Evolutionary conservation across 257 asterid species (phyloP), one percentile per base, ranked within the genome.

Genomic region (Misopates orontium): DNA sequence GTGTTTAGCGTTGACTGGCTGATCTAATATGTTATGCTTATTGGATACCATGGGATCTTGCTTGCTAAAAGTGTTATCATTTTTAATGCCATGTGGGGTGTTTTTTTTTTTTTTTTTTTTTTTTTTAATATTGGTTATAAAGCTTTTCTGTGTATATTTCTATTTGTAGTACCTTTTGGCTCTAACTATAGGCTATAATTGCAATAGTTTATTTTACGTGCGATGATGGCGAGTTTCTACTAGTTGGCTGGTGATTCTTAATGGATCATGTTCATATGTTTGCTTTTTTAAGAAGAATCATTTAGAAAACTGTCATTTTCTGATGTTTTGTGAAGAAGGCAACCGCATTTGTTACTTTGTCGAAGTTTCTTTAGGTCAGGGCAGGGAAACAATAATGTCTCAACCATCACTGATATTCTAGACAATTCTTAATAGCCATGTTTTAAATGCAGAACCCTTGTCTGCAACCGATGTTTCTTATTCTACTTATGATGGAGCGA

Each of bases 401-500:
- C 7, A 67, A 72, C 54, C 44, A 16, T 41, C 39, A 16, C 44
- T 53, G 51, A 47, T 74, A 17, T 36, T 21, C n/a, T 49, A 62
- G 56, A 8, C 51, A 42, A 32, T 47, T 58, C 31, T 18, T 10
- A n/a, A 15, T 16, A 3, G n/a, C n/a, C n/a, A 36, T 36, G 18
- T 23, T 57, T 57, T 14, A 64, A 79, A 68, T 74, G 78, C 78
- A 91, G 98, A 84, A 72, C 98, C 98, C 32, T 77, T 91, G 74
- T 72, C 98, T 19, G 88, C 96, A n/a, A 59, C 70, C 48, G 82
- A 51, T 61, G 45, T 72, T 32, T 51, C 71, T 9, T 55, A 76
- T 71, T 73, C 73, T 28, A 55, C 79, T 18, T 57, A 24, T 64
- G 85, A 79, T 75, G 85, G 84, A 45, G 65, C 81, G 19, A 85